Base-by-base conservation (phyloP, 768 basidiomycete species). In the Mycena latifolia region DNA sequence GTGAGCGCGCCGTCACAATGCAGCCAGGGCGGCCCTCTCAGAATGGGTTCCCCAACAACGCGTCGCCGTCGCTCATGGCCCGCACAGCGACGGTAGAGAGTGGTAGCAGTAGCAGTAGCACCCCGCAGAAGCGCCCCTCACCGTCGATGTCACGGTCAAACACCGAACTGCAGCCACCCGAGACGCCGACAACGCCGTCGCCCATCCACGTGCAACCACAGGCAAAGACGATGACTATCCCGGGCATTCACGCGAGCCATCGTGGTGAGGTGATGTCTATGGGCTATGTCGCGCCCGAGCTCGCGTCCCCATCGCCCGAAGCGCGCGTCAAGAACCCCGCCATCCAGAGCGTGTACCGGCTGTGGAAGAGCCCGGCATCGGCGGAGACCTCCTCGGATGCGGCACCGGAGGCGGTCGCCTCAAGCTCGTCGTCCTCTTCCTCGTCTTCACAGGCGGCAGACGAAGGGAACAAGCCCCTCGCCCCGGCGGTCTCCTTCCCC, bases 241-340 rank as follows among this genome's bases (percentile, higher is more conserved):
- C 94, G 11, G 92, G 92, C 2, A 95, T 95, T 65, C 93, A 94
- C 72, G 92, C 88, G 4, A 92, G 89, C 70, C 90, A 94, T 72
- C 88, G 87, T n/a, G 92, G 91, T 11, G 92, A 95, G 66, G 87
- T 94, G 46, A 92, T 93, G 89, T 91, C 93, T 5, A 84, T 95
- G 84, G 94, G 94, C 14, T 90, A 92, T 71, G 86, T 87, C 61
- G 88, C 91, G 14, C 81, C 84, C 2, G 66, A 73, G 27, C 82
- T 85, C 6, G 77, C 80, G 47, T 72, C 79, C 18, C 73, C 79
- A 0, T 66, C 77, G 14, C 68, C 75, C 25, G 70, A 76, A 11
- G 48, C 75, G 10, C 66, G 81, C 72, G 68, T 78, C 25, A 86
- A 86, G 75, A 82, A 84, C 52, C 85, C 86, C 11, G 85, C 87